phyloP scores from a whole-genome alignment of 2,329 filamentous ascomycete species.

The Arthroderma sp. region DNA sequence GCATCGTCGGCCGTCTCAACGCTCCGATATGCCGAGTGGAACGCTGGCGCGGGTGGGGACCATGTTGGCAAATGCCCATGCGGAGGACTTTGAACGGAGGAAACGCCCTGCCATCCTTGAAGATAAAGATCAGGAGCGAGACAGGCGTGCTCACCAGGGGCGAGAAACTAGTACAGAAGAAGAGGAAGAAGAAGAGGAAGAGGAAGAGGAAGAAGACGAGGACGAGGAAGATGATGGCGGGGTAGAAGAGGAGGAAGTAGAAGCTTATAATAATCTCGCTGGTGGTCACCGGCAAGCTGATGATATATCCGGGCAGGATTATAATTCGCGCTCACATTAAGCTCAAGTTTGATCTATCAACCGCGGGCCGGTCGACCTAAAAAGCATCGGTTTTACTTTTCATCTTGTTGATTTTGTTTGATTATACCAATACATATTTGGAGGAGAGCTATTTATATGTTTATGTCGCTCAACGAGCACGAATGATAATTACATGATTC shows the following conservation, averaged over 20 bases:
- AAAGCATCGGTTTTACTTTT: too few relatives aligned
- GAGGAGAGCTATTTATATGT: too few relatives aligned
- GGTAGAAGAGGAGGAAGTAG: not conserved
- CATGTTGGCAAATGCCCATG: constrained; percentile 73
- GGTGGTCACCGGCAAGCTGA: too few relatives aligned
- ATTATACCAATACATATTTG: too few relatives aligned
- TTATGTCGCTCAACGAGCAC: too few relatives aligned
- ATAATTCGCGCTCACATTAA: too few relatives aligned
- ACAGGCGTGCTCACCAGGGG: constrained; percentile 15
- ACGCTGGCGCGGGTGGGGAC: constrained; percentile 44
- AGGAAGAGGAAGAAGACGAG: constrained; percentile 14
- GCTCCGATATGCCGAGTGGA: constrained; percentile 14
- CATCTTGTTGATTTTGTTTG: too few relatives aligned
- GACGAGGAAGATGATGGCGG: constrained; percentile 2
- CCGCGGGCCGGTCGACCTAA: too few relatives aligned
- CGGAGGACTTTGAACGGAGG: constrained; percentile 81
- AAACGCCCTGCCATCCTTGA: constrained; percentile 38
- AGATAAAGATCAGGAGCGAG: constrained; percentile 19
- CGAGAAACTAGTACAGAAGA: constrained; percentile 23
- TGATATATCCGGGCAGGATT: too few relatives aligned
- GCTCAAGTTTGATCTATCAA: too few relatives aligned
- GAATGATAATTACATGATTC: too few relatives aligned
- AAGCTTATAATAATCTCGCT: too few relatives aligned
- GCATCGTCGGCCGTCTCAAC: constrained; percentile 12
- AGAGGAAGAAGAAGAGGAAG: constrained; percentile 23